Percentiles rank a stretch among this genome's conserved stretches.
Conservation (phyloP, 2,329 filamentous ascomycete species). For the Fusarium beomiforme region DNA sequence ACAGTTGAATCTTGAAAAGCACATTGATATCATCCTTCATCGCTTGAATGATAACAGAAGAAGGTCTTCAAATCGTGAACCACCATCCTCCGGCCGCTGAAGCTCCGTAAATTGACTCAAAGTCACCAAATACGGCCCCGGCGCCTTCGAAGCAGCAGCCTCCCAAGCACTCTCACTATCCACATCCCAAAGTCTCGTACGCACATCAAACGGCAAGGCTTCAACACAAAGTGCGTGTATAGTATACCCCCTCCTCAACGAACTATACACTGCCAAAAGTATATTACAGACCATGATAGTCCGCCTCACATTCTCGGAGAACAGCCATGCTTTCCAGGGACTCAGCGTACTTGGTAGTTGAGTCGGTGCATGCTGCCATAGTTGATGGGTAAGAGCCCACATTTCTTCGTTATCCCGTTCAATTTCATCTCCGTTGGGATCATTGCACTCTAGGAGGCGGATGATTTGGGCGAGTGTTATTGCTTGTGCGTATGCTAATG, state of each 20-base stretch:
- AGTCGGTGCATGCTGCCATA: neutral
- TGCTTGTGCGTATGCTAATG: neutral
- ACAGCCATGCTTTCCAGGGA: conserved; percentile 11
- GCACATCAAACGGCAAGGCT: conserved; percentile 4
- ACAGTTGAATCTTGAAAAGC: no score
- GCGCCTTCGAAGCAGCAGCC: rapidly evolving
- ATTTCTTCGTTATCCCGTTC: neutral
- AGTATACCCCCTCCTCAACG: neutral
- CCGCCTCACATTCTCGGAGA: neutral
- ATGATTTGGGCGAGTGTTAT: neutral
- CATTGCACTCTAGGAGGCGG: neutral
- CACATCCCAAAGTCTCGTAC: neutral
- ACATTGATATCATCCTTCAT: rapidly evolving
- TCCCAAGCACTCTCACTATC: neutral
- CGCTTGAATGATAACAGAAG: neutral
- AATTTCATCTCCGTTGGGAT: neutral
- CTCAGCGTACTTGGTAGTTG: neutral
- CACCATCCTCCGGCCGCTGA: rapidly evolving
- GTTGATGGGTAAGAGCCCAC: neutral
- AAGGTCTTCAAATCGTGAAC: conserved; percentile 1
- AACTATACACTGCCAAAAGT: neutral
- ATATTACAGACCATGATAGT: conserved; percentile 14
- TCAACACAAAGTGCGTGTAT: conserved; percentile 9
- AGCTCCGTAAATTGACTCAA: neutral
- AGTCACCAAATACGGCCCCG: neutral